phyloP scores from a whole-genome alignment of 2,329 filamentous ascomycete species.

The Eurotiales sp. region DNA sequence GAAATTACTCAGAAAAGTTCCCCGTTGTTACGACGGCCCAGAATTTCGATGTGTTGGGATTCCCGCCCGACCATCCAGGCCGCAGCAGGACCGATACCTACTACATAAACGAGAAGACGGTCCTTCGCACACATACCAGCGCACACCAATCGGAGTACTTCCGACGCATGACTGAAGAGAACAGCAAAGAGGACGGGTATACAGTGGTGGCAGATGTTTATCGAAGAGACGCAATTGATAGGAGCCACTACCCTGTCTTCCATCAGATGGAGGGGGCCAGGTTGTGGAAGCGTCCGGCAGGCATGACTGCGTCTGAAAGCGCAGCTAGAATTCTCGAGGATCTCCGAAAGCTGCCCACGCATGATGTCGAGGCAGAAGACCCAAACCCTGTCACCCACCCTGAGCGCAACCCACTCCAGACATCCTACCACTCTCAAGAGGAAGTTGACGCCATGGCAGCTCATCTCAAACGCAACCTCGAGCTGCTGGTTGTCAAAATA shows the following conservation, averaged over 20 bases:
- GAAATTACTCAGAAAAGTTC: conserved; percentile 71
- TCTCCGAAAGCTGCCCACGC: conserved; percentile 65
- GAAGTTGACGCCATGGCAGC: conserved; percentile 79
- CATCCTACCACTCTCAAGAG: conserved; percentile 62
- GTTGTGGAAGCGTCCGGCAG: conserved; percentile 69
- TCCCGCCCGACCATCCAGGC: conserved; percentile 82
- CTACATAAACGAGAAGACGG: conserved; percentile 80
- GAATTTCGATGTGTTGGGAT: conserved; percentile 97
- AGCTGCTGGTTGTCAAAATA: conserved; percentile 84
- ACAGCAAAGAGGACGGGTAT: conserved; percentile 61
- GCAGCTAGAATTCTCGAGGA: conserved; percentile 64
- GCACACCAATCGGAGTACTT: conserved; percentile 88
- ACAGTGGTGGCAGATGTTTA: conserved; percentile 95
- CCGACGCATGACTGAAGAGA: conserved; percentile 55
- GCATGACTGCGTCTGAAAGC: conserved; percentile 42
- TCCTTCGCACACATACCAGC: conserved; percentile 89
- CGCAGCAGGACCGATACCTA: conserved; percentile 88
- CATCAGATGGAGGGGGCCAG: conserved; percentile 97
- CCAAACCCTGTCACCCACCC: conserved; percentile 73
- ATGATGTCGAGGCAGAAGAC: conserved; percentile 76
- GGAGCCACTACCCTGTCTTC: conserved; percentile 93
- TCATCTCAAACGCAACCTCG: conserved; percentile 84
- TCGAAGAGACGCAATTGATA: conserved; percentile 88
- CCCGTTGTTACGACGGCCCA: conserved; percentile 80
- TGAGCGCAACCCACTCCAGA: conserved; percentile 79